A percentile compares a stretch with the other conserved stretches of the same genome.
These are phyloP conservation scores for Epithele typhae DNA, from an alignment of 768 basidiomycete genomes.

Conservation along the genomic window DNA sequence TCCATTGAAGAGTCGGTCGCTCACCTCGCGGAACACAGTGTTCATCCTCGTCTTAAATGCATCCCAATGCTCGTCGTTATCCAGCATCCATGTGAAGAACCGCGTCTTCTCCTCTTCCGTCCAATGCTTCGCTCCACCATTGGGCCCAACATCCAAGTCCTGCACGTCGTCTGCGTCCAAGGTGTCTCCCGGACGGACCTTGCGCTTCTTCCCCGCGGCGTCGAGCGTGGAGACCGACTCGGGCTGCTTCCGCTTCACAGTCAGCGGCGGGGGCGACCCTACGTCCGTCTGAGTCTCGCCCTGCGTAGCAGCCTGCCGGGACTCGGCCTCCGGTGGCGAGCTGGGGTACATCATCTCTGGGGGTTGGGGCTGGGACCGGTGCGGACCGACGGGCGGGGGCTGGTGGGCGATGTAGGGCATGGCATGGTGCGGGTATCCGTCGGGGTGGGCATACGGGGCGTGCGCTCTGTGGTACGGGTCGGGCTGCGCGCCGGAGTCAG, in stretches of 20 bases:
- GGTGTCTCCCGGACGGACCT: background rate
- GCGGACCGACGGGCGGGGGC: conserved; percentile 4
- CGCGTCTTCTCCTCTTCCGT: conserved; percentile 79
- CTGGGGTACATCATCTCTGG: conserved; percentile 2
- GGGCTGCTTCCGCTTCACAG: conserved; percentile 15
- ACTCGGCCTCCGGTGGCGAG: background rate
- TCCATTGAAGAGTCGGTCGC: conserved; percentile 2
- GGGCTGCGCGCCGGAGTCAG: conserved; percentile 3
- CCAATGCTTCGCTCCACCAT: conserved; percentile 76
- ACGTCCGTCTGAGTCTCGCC: background rate
- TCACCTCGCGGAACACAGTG: conserved; percentile 74
- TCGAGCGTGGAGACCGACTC: conserved; percentile 3
- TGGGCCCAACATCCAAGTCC: conserved; percentile 16
- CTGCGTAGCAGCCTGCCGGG: background rate
- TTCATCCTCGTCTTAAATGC: conserved; percentile 76
- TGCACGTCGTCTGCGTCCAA: conserved; percentile 9
- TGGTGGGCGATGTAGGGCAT: conserved; percentile 3
- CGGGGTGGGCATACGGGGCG: background rate
- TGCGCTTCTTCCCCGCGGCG: conserved; percentile 9
- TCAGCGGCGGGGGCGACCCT: background rate
- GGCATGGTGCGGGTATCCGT: conserved; percentile 14
- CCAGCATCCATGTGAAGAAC: conserved; percentile 77
- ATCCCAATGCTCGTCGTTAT: conserved; percentile 76
- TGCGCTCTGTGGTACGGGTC: conserved; percentile 6
- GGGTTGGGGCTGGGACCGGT: background rate